These are phyloP conservation scores for Penicillium arizonense DNA, from an alignment of 495 filamentous ascomycete genomes.

Conservation along the genomic window DNA sequence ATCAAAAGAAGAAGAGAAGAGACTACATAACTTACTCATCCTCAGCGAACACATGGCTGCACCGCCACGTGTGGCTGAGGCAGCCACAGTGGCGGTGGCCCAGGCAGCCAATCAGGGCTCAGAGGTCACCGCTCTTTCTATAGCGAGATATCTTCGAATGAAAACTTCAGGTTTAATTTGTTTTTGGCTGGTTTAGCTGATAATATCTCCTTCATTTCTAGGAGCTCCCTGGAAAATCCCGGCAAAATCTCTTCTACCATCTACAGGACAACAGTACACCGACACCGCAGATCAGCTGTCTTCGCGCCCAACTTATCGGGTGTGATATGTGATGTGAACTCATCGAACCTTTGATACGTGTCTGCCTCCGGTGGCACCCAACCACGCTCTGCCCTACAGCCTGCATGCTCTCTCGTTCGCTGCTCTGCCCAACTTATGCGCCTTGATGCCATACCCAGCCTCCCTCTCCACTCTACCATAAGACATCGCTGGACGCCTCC, in stretches of 20 bases:
- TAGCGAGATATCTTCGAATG: neutral
- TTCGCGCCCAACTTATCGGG: constrained; percentile 17
- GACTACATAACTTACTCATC: neutral
- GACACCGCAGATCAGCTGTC: constrained; percentile 24
- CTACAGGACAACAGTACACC: neutral
- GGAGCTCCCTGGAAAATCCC: neutral
- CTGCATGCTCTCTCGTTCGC: constrained; percentile 19
- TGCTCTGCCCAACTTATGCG: constrained; percentile 29
- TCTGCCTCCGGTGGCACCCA: constrained; percentile 34
- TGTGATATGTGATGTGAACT: constrained; percentile 13
- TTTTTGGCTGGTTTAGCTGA: too few species aligned
- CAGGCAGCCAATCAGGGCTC: constrained; percentile 26
- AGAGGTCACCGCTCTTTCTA: constrained; percentile 37
- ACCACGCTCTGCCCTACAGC: constrained; percentile 16
- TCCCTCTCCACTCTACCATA: constrained; percentile 12
- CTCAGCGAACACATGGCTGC: neutral
- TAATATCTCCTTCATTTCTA: too few species aligned
- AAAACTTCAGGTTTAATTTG: too few species aligned
- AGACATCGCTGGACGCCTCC: constrained; percentile 4
- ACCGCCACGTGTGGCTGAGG: constrained; percentile 19
- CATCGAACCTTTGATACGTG: constrained; percentile 19
- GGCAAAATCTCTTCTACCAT: neutral
- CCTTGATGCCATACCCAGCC: constrained; percentile 23
- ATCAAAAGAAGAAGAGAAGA: neutral
- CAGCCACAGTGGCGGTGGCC: constrained; percentile 41